Base-by-base conservation (phyloP, 2,329 filamentous ascomycete genomes). In the Penicillium capsulatum region DNA sequence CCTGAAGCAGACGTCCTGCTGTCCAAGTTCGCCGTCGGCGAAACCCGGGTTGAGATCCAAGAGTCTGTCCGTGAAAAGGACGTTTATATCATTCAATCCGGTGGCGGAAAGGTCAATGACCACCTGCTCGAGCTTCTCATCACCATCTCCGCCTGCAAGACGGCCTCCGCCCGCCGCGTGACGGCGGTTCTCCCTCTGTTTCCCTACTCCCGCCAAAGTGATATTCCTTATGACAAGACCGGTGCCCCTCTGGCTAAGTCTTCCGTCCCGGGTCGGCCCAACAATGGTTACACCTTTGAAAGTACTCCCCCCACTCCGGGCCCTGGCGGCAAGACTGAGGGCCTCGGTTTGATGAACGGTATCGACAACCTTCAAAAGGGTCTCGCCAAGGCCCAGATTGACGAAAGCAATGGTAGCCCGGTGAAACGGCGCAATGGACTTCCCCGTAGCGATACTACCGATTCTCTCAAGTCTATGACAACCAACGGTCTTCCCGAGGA, bases 31-130 rank as follows among this genome's bases (percentile, higher is more conserved):
- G 87, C 89, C 20, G 88, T 92, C 36, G 92, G 92, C 53, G 92
- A 97, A 72, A 94, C 86, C 53, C 82, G 91, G 39, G 91, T 94
- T 48, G 92, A 97, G 68, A 94, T 98, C 60, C 79, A 90, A 65
- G 92, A 98, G 68, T 95, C 89, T 10, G 92, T 98, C 36, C 85
- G 92, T 56, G 92, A 87, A 55, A 98, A 98, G 67, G 92, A 98
- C 80, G 92, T 96, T 64, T 98, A 94, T 72, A 96, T 97, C 63
- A 88, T 98, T 59, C 91, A 97, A 69, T 92, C 88, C 29, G 89
- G 88, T 54, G 87, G 87, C 54, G 89, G 88, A 49, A 86, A 85
- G 58, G 87, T 96, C 69, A 98, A 98, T 64, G 92, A 98, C 69
- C 83, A 94, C 69, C 80, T 98, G 51, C 85, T 98, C 72, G 92